A percentile compares a stretch with the other conserved stretches of the same genome.
phyloP scores from a whole-genome alignment of 2,329 filamentous ascomycete species.

The Calonectria crousiana region DNA sequence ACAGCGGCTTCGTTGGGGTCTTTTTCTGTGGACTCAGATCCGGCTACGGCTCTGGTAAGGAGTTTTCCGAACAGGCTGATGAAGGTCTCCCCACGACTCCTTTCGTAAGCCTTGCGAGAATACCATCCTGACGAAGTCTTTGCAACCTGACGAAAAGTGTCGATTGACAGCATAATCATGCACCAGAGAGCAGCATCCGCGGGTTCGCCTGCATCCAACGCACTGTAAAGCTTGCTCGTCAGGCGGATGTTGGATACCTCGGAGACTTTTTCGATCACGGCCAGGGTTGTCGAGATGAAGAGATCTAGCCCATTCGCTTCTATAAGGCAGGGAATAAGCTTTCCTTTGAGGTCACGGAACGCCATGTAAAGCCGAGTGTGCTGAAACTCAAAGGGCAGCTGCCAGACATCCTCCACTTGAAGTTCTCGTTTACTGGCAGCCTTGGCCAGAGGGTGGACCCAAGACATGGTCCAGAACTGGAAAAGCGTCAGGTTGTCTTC shows the following conservation, averaged over 20 bases:
- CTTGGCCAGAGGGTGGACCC: constrained; percentile 81
- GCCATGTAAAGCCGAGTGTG: constrained; percentile 79
- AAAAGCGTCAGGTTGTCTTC: constrained; percentile 85
- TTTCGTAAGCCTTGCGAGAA: constrained; percentile 84
- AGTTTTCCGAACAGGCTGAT: constrained; percentile 54
- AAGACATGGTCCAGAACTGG: constrained; percentile 87
- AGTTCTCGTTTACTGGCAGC: constrained; percentile 75
- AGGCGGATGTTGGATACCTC: constrained; percentile 55
- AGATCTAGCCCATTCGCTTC: constrained; percentile 85
- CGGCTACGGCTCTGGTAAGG: constrained; percentile 52
- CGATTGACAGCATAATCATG: constrained; percentile 50
- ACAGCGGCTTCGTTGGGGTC: constrained; percentile 34
- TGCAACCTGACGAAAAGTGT: constrained; percentile 48
- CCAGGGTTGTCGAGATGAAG: constrained; percentile 73
- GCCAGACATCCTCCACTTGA: constrained; percentile 85
- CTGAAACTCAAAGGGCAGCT: constrained; percentile 83
- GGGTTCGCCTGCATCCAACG: constrained; percentile 47
- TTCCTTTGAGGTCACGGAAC: constrained; percentile 80
- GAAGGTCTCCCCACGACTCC: constrained; percentile 78
- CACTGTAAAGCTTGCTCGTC: constrained; percentile 51
- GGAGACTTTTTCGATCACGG: constrained; percentile 62
- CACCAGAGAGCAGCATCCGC: constrained; percentile 52
- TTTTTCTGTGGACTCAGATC: constrained; percentile 53
- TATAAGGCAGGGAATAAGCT: constrained; percentile 77
- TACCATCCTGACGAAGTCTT: constrained; percentile 75